Evolutionary conservation across 2,329 filamentous ascomycete species (phyloP).

Genomic region (Talaromyces pinophilus): DNA sequence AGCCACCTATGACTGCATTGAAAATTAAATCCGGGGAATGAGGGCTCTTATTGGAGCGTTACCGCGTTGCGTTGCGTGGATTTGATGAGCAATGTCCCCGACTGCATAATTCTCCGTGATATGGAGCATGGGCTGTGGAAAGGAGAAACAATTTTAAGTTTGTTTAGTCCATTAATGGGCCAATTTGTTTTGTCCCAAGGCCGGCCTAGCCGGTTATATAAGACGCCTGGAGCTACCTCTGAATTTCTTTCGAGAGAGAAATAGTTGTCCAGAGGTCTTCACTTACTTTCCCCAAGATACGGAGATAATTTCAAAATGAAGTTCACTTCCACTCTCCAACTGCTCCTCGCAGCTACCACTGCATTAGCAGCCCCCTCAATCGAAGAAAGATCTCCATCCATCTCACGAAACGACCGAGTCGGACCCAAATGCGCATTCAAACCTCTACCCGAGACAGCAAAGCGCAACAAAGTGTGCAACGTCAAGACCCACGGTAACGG

Average conservation of each 20-base stretch:
- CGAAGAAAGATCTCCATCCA: slow-evolving; percentile 4
- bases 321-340: background rate
- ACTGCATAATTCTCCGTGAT: slow-evolving; percentile 6
- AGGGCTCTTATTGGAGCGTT: background rate
- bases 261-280: background rate
- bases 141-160: background rate
- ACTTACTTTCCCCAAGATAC: background rate
- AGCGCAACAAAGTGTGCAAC: slow-evolving; percentile 34
- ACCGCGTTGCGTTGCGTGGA: background rate
- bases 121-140: background rate
- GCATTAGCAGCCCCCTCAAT: slow-evolving; percentile 10
- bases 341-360: slow-evolving; percentile 11
- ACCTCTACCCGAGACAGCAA: slow-evolving; percentile 32
- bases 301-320: slow-evolving; percentile 7
- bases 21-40: background rate
- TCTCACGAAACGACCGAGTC: slow-evolving; percentile 31
- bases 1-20: background rate
- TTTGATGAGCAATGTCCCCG: background rate
- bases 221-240: background rate
- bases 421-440: slow-evolving; percentile 34
- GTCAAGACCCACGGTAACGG: slow-evolving; percentile 34
- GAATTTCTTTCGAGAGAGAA: background rate
- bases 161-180: background rate
- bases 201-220: background rate
- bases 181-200: background rate